These are phyloP conservation scores for Xylaria sp. DNA, from an alignment of 2,329 filamentous ascomycete species.

Conservation along the genomic window DNA sequence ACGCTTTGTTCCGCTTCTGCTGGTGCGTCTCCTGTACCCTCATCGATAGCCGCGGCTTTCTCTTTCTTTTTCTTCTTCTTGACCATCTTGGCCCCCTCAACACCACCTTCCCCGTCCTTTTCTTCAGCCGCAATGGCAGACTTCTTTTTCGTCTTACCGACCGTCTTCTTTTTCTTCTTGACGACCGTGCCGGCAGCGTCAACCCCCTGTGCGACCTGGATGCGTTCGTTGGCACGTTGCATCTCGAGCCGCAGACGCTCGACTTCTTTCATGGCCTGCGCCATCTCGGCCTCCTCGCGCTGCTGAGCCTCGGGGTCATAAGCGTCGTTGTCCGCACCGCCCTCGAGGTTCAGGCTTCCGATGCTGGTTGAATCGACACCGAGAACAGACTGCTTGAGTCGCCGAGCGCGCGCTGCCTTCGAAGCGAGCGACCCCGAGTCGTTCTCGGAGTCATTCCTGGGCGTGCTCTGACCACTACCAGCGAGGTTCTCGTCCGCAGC, in stretches of 20 bases:
- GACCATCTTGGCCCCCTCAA: conserved; percentile 22
- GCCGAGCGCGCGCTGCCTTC: conserved; percentile 60
- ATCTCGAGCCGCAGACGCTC: conserved; percentile 88
- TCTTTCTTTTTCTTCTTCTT: conserved; percentile 59
- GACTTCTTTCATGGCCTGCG: conserved; percentile 85
- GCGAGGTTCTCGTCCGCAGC: conserved; percentile 78
- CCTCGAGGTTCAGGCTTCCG: conserved; percentile 75
- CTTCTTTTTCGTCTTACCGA: conserved; percentile 63
- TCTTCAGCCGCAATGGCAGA: conserved; percentile 39
- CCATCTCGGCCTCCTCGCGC: conserved; percentile 88
- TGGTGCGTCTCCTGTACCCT: conserved; percentile 39
- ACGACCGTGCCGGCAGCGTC: conserved; percentile 72
- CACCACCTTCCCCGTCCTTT: conserved; percentile 8
- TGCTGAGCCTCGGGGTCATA: conserved; percentile 73
- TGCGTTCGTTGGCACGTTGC: conserved; percentile 81
- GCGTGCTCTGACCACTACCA: conserved; percentile 60
- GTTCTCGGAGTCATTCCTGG: conserved; percentile 65
- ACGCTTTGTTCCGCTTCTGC: conserved; percentile 32
- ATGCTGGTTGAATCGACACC: conserved; percentile 90
- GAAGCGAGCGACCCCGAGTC: conserved; percentile 54
- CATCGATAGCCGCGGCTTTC: conserved; percentile 49
- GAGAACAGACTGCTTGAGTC: conserved; percentile 72
- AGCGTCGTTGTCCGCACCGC: conserved; percentile 49
- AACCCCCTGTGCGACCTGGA: conserved; percentile 76
- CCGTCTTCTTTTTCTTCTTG: conserved; percentile 74